phyloP scores from a whole-genome alignment of 1,284 basidiomycete genomes.

The Hortiboletus rubellus region DNA sequence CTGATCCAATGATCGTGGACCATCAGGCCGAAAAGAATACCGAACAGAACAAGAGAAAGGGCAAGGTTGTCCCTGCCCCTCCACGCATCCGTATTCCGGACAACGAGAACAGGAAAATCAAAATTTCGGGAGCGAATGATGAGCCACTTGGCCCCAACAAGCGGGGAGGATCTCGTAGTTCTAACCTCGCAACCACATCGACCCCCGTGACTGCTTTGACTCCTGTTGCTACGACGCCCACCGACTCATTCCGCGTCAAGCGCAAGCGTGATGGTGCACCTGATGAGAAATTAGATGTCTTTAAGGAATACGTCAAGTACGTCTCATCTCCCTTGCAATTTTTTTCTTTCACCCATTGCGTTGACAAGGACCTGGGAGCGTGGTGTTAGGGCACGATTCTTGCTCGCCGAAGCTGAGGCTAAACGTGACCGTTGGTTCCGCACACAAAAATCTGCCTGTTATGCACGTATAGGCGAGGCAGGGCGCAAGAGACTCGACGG shows the following conservation, averaged over 20 bases:
- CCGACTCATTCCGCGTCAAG: conserved; percentile 22
- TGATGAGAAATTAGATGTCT: conserved; percentile 26
- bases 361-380: conserved; percentile 31
- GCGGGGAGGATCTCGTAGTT: conserved; percentile 18
- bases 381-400: conserved; percentile 27
- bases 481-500: conserved; percentile 31
- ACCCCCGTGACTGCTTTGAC: conserved; percentile 15
- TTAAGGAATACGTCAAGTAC: conserved; percentile 35
- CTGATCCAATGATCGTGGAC: conserved; percentile 13
- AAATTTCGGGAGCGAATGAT: conserved; percentile 27
- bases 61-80: conserved; percentile 18
- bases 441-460: conserved; percentile 33
- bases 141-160: conserved; percentile 18
- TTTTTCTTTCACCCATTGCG: neutral
- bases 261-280: conserved; percentile 24
- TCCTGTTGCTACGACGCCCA: conserved; percentile 17
- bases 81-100: conserved; percentile 33
- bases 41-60: conserved; percentile 11
- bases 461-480: conserved; percentile 32
- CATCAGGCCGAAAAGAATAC: conserved; percentile 2
- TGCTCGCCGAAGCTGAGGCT: conserved; percentile 29
- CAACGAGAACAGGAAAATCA: conserved; percentile 18
- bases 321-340: neutral
- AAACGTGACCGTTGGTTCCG: conserved; percentile 32
- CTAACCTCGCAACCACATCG: conserved; percentile 4